Percentiles rank a stretch among this genome's conserved stretches.
Evolutionary conservation across 2,329 filamentous ascomycete species (phyloP).

Genomic region (Xylariaceae sp.): DNA sequence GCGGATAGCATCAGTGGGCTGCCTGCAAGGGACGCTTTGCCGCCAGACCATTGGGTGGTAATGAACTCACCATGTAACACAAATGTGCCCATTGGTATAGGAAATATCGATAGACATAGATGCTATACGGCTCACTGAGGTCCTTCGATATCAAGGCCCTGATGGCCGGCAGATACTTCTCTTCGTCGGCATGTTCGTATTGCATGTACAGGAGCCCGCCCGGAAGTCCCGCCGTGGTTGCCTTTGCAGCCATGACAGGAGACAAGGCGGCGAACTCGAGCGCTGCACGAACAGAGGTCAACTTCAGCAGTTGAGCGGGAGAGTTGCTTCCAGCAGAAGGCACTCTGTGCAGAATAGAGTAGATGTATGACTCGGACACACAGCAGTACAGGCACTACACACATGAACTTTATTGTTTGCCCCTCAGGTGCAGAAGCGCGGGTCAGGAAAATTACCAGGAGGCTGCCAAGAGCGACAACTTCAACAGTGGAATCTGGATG

Average conservation of each 20-base stretch:
- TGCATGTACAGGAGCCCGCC: slow-evolving; percentile 53
- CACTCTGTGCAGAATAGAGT: neutral
- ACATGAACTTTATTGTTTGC: no score
- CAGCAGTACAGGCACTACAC: no score
- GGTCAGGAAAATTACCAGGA: no score
- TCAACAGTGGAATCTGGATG: no score
- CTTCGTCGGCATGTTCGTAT: slow-evolving; percentile 56
- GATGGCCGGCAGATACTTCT: slow-evolving; percentile 73
- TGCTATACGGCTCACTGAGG: slow-evolving; percentile 95
- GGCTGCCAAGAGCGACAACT: no score
- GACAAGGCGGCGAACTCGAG: slow-evolving; percentile 1
- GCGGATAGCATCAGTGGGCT: slow-evolving; percentile 3
- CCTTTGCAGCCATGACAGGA: slow-evolving; percentile 31
- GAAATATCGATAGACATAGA: slow-evolving; percentile 98
- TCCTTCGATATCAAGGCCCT: slow-evolving; percentile 91
- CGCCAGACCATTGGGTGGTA: neutral
- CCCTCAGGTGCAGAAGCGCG: no score
- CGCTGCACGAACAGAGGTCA: neutral
- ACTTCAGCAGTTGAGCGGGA: neutral
- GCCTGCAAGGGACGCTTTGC: neutral
- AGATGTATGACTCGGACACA: no score
- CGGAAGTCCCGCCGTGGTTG: slow-evolving; percentile 31
- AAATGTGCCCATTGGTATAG: slow-evolving; percentile 95
- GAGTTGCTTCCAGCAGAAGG: neutral
- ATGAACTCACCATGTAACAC: slow-evolving; percentile 74